A percentile compares a stretch with the other conserved stretches of the same genome.
These are phyloP conservation scores for Calcarisporium arbuscula DNA, from an alignment of 2,329 filamentous ascomycete genomes.

Conservation along the genomic window DNA sequence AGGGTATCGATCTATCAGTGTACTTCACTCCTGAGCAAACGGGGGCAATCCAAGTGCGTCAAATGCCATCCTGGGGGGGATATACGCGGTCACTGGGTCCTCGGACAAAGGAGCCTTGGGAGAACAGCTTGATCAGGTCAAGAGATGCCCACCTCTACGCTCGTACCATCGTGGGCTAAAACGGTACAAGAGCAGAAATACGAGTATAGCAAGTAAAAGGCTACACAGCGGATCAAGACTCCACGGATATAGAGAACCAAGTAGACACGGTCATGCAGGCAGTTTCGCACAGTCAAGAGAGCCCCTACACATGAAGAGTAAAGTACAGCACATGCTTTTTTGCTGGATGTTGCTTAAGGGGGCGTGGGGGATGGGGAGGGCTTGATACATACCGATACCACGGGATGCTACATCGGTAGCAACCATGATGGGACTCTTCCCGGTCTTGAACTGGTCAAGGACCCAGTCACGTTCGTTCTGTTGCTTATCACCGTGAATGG, in stretches of 20 bases:
- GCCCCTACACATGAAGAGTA: conserved; percentile 89
- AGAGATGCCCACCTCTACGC: conserved; percentile 71
- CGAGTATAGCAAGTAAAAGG: conserved; percentile 58
- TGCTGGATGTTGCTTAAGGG: conserved; percentile 50
- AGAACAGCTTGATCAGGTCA: conserved; percentile 67
- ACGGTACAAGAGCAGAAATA: conserved; percentile 69
- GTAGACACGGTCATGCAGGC: conserved; percentile 80
- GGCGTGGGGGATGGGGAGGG: conserved; percentile 38
- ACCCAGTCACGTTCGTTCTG: conserved; percentile 99
- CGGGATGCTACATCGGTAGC: conserved; percentile 98
- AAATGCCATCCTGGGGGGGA: conserved; percentile 42
- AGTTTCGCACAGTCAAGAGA: conserved; percentile 84
- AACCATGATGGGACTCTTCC: conserved; percentile 99
- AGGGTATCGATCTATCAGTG: conserved; percentile 42
- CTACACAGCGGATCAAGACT: conserved; percentile 65
- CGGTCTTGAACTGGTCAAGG: conserved; percentile 98
- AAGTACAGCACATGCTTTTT: conserved; percentile 62
- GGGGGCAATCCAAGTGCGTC: conserved; percentile 54
- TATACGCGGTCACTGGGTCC: conserved; percentile 49
- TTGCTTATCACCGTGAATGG: conserved; percentile 98
- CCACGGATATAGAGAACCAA: conserved; percentile 73
- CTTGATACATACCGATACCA: conserved; percentile 97
- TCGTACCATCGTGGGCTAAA: conserved; percentile 59
- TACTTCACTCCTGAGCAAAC: conserved; percentile 50
- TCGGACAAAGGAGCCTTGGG: conserved; percentile 52